Evolutionary conservation across 2,329 filamentous ascomycete genomes (phyloP), one percentile per base, ranked within the genome.

Genomic region (Dryadomyces quercus-mongolicae): DNA sequence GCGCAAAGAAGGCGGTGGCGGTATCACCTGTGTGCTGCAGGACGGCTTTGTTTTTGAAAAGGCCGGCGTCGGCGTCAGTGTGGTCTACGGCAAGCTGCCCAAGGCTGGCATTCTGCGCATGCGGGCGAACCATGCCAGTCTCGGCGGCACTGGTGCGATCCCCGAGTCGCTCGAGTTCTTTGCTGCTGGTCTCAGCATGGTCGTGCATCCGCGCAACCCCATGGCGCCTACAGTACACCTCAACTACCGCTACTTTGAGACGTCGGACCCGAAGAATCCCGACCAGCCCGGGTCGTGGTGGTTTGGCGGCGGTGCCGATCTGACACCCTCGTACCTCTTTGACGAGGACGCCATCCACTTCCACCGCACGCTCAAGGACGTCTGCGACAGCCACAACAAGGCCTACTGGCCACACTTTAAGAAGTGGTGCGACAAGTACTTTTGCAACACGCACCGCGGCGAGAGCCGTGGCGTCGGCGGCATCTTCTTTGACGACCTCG

Each of bases 171-270:
- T 98, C 57, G 88, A 91, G 63, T 98, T 97, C 78, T 98, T 97
- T 68, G 93, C 92, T 20, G 87, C 92, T 1, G 93, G 93, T 5
- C 75, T 98, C 53, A 95, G 90, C 65, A 78, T 98, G 68, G 92
- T 98, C 25, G 75, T 97, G 52, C 93, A 98, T 68, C 93, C 93
- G 2, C 78, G 82, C 63, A 98, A 98, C 70, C 93, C 93, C 49
- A 95, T 95, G 85, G 92, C 92, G 8, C 93, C 93, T 0, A 98
- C 93, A 0, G 93, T 98, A 18, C 93, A 98, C 69, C 78, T 98
- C 62, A 98, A 98, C 75, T 97, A 97, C 75, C 84, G 93, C 55
- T 98, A 98, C 72, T 98, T 98, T 66, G 93, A 98, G 74, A 98
- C 93, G 1, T 86, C 88, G 57, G 86, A 92, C 63, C 80, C 86